Conservation (phyloP, 2,329 filamentous ascomycete genomes). For the Daldinia eschscholtzii region DNA sequence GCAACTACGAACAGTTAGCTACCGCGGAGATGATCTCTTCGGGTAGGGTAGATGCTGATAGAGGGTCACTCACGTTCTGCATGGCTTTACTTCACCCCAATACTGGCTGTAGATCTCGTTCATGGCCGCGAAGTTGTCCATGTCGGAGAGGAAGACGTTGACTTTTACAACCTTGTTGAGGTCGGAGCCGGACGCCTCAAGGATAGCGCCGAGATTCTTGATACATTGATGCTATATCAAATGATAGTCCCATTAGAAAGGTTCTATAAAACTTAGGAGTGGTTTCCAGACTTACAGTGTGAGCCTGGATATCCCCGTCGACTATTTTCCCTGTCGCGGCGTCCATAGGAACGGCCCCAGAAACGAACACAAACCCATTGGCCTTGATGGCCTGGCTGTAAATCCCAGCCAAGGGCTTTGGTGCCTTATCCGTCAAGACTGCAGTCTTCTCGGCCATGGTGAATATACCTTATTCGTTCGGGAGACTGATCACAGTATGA, state of each 20-base stretch:
- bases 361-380: conserved; percentile 76
- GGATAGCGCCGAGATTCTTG: conserved; percentile 77
- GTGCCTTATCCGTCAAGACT: conserved; percentile 58
- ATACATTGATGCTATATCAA: conserved; percentile 68
- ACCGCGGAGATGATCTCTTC: background rate
- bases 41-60: background rate
- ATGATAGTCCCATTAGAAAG: conserved; percentile 15
- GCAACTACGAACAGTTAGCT: conserved; percentile 32
- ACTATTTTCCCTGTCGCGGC: conserved; percentile 68
- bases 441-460: conserved; percentile 54
- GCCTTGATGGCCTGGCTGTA: conserved; percentile 73
- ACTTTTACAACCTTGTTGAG: conserved; percentile 78
- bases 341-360: conserved; percentile 78
- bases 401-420: conserved; percentile 56
- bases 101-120: conserved; percentile 79
- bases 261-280: background rate
- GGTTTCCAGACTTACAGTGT: conserved; percentile 62
- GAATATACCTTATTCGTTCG: conserved; percentile 8
- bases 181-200: conserved; percentile 75
- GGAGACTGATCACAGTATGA: conserved; percentile 2
- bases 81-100: conserved; percentile 68
- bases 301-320: conserved; percentile 72
- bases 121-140: conserved; percentile 81
- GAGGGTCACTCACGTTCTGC: conserved; percentile 55
- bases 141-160: conserved; percentile 78